Percentiles rank a stretch among this genome's conserved stretches.
phyloP scores from a whole-genome alignment of 2,329 filamentous ascomycete genomes.

The Trichoderma endophyticum region DNA sequence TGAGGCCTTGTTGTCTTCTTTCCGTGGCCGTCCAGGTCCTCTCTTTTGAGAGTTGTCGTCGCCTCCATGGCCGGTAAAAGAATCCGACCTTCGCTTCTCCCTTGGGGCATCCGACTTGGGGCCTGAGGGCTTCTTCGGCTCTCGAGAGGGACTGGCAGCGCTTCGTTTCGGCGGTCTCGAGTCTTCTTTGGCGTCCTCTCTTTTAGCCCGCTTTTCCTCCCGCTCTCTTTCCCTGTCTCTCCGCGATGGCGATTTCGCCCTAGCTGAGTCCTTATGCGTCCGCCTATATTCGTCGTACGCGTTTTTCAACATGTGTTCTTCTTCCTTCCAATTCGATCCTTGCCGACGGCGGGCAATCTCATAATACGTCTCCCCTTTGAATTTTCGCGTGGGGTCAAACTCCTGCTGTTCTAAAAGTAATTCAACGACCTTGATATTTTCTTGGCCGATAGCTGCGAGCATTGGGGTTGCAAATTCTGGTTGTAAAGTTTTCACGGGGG shows the following conservation, averaged over 20 bases:
- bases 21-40: constrained; percentile 51
- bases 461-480: constrained; percentile 85
- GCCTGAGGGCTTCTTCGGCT: constrained; percentile 44
- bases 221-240: constrained; percentile 40
- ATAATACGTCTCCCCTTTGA: constrained; percentile 76
- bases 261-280: constrained; percentile 45
- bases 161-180: constrained; percentile 44
- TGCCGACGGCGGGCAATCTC: constrained; percentile 80
- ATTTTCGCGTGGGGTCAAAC: constrained; percentile 79
- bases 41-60: constrained; percentile 52
- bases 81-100: constrained; percentile 48
- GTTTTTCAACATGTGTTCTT: constrained; percentile 75
- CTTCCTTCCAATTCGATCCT: constrained; percentile 87
- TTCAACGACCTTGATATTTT: constrained; percentile 79
- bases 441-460: constrained; percentile 86
- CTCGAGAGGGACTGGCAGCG: constrained; percentile 47
- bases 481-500: constrained; percentile 56
- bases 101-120: constrained; percentile 43
- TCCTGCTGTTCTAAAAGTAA: constrained; percentile 70
- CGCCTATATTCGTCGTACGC: constrained; percentile 66
- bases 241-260: constrained; percentile 49
- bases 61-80: constrained; percentile 35
- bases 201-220: constrained; percentile 43
- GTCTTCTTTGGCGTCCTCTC: constrained; percentile 47
- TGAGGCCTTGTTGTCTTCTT: constrained; percentile 49